A percentile compares a stretch with the other conserved stretches of the same genome.
phyloP scores from a whole-genome alignment of 306 rosid genomes.

The Cucumis melo region DNA sequence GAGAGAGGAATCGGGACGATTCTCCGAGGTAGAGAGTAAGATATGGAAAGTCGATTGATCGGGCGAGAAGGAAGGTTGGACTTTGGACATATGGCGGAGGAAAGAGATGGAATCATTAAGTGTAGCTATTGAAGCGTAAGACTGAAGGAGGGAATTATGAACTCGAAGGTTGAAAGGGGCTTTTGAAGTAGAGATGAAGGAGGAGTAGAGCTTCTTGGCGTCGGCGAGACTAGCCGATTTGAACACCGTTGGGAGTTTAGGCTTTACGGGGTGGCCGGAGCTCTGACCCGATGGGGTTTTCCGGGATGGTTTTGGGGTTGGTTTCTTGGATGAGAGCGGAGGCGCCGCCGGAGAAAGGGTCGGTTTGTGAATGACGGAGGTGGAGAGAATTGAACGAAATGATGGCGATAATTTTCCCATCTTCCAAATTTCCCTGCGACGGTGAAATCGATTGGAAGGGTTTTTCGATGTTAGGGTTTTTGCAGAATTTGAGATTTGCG shows the following conservation, averaged over 20 bases:
- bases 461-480: not conserved
- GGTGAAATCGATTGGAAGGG: not conserved
- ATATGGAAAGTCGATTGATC: slow-evolving; percentile 56
- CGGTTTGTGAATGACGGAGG: slow-evolving; percentile 21
- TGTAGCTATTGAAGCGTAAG: slow-evolving; percentile 51
- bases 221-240: slow-evolving; percentile 54
- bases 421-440: not conserved
- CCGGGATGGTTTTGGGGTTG: slow-evolving; percentile 11
- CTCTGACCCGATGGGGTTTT: not conserved
- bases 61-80: slow-evolving; percentile 47
- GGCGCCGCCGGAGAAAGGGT: slow-evolving; percentile 16
- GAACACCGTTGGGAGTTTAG: slow-evolving; percentile 20
- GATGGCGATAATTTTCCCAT: slow-evolving; percentile 72
- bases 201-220: slow-evolving; percentile 39
- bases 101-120: slow-evolving; percentile 50
- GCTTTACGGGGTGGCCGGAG: not conserved
- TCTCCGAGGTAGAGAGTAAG: slow-evolving; percentile 47
- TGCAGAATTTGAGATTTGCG: not conserved
- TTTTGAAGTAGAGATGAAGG: slow-evolving; percentile 24
- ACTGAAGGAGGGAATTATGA: slow-evolving; percentile 54
- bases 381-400: slow-evolving; percentile 39
- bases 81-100: slow-evolving; percentile 55
- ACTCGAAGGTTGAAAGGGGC: slow-evolving; percentile 25
- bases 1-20: slow-evolving; percentile 29
- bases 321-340: slow-evolving; percentile 8